Evolutionary conservation across 352 stramenopile species (phyloP).

Genomic region (Globisporangium paddicum): DNA sequence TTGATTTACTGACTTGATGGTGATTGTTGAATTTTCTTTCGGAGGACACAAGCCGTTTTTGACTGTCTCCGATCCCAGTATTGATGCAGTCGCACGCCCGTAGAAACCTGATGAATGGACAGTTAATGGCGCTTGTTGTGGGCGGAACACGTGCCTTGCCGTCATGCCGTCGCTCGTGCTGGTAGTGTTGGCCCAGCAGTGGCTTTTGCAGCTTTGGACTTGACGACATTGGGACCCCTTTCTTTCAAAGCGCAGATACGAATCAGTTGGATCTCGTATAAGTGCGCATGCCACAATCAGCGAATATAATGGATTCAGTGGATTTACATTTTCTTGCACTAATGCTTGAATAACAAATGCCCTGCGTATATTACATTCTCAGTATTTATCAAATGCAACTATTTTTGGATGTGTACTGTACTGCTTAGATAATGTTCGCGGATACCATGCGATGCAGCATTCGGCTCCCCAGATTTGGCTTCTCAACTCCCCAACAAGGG

Average conservation of each 20-base stretch:
- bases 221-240: too few relatives aligned
- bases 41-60: background rate
- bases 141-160: background rate
- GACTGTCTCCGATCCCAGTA: background rate
- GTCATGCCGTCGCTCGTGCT: too few relatives aligned
- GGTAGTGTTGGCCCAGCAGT: too few relatives aligned
- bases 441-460: background rate
- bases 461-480: too few relatives aligned
- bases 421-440: background rate
- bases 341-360: background rate
- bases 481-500: background rate
- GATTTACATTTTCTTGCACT: background rate
- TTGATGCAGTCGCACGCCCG: background rate
- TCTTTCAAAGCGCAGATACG: too few relatives aligned
- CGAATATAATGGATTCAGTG: background rate
- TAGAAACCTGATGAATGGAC: background rate
- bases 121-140: background rate
- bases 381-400: background rate
- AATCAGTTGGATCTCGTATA: background rate
- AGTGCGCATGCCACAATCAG: background rate
- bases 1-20: constrained; percentile 4
- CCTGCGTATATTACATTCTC: background rate
- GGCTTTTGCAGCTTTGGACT: background rate
- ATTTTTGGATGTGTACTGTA: background rate
- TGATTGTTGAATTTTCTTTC: constrained; percentile 10